Conservation (phyloP, 2,329 filamentous ascomycete genomes). For the Akanthomyces lecanii region DNA sequence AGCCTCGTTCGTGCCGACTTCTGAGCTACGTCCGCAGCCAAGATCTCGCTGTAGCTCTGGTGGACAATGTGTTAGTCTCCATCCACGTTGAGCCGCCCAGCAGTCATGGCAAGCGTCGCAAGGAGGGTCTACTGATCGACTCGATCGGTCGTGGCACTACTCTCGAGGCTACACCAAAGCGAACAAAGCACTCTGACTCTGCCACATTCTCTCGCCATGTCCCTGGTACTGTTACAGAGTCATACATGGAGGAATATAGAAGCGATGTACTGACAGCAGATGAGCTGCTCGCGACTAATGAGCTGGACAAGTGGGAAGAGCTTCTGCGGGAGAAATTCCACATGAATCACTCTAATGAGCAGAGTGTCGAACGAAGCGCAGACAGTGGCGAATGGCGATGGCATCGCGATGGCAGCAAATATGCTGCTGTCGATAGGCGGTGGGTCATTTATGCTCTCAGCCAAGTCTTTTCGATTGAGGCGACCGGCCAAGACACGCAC, state of each 20-base stretch:
- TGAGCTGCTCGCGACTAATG: conserved; percentile 40
- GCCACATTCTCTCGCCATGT: conserved; percentile 34
- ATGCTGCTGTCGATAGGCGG: conserved; percentile 57
- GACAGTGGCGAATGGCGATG: conserved; percentile 45
- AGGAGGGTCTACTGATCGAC: conserved; percentile 65
- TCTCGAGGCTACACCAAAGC: conserved; percentile 34
- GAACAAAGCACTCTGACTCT: conserved; percentile 27
- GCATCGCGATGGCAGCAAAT: conserved; percentile 39
- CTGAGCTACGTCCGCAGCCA: conserved; percentile 61
- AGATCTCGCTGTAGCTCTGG: conserved; percentile 61
- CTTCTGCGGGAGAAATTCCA: conserved; percentile 47
- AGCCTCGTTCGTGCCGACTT: conserved; percentile 39
- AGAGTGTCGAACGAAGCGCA: conserved; percentile 22
- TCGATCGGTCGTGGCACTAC: conserved; percentile 63
- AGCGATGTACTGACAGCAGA: conserved; percentile 46
- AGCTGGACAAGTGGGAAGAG: conserved; percentile 47
- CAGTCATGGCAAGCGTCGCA: conserved; percentile 50
- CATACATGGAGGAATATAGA: conserved; percentile 44
- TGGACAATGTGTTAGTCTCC: conserved; percentile 60
- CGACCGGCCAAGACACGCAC: conserved; percentile 33
- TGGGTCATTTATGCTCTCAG: conserved; percentile 62
- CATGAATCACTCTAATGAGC: conserved; percentile 25
- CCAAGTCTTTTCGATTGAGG: conserved; percentile 55
- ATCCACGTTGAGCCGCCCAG: conserved; percentile 64
- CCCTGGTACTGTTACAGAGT: conserved; percentile 48